A percentile compares a stretch with the other conserved stretches of the same genome.
Conservation (phyloP, 2,329 filamentous ascomycete genomes). For the Trichoderma atrobrunneum region DNA sequence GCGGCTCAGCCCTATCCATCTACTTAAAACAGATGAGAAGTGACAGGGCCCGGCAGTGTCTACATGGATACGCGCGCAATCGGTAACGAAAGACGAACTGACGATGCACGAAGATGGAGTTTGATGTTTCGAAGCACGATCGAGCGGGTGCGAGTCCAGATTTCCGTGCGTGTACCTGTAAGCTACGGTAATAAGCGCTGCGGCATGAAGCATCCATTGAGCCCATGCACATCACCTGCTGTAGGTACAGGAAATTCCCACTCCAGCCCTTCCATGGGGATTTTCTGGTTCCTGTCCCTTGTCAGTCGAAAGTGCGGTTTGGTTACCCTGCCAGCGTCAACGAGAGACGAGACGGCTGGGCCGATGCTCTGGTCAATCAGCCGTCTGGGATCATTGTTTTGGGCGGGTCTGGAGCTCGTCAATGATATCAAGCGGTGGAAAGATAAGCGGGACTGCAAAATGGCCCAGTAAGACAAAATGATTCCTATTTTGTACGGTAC, state of each 20-base stretch:
- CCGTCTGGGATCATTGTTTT: constrained; percentile 11
- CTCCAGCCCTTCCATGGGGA: background rate
- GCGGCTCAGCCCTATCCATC: constrained; percentile 18
- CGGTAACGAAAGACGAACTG: constrained; percentile 6
- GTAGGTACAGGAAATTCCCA: background rate
- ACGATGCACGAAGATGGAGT: constrained; percentile 12
- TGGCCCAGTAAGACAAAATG: background rate
- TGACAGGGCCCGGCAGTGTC: background rate
- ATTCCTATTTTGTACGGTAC: background rate
- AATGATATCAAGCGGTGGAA: background rate
- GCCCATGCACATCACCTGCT: background rate
- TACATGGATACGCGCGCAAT: background rate
- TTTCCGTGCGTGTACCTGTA: background rate
- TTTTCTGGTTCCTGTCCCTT: background rate
- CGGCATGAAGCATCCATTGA: background rate
- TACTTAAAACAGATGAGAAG: constrained; percentile 1
- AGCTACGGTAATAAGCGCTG: background rate
- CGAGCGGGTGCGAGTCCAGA: constrained; percentile 7
- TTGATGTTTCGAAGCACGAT: constrained; percentile 1
- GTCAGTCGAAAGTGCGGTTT: background rate
- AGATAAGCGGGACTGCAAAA: background rate
- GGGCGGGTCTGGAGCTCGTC: constrained; percentile 1
- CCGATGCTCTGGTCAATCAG: background rate
- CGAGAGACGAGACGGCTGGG: background rate
- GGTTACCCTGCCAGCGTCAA: constrained; percentile 19